Evolutionary conservation across 306 rosid species (phyloP), one percentile per base, ranked within the genome.

Genomic region (Begonia masoniana): DNA sequence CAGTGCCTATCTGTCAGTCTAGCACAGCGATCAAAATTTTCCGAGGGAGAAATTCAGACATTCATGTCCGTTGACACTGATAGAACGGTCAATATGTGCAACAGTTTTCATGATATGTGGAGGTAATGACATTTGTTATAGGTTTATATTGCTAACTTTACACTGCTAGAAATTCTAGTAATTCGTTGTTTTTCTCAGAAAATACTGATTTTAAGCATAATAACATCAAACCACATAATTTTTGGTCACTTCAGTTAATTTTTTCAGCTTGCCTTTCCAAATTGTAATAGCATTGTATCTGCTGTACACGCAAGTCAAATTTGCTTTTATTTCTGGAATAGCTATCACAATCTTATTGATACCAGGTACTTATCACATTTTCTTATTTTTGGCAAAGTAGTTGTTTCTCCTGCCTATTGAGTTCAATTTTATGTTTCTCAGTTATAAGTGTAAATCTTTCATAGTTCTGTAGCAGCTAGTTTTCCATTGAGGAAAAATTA

Each of bases 261-360:
- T 41, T 82, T 78, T 75, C 94, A 89, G 97, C 79, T 68, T 89
- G 78, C 97, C 97, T 67, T 81, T 89, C 50, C 97, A 89, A 85
- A 89, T 89, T 64, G 94, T 87, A 62, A 69, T 85, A 60, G 97
- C 97, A 47, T 69, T 89, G 70, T 89, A 65, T 69, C 95, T 89
- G 71, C 61, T 89, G 67, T 89, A 85, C 55, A 77, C 74, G 47
- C 95, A 89, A 82, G 97, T 89, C 77, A 82, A 83, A 68, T 85
- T 85, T 61, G 95, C 97, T 11, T 89, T 89, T 75, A 71, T 89
- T 60, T 76, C 95, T 65, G 97, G 97, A 50, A 56, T 82, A 71
- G 94, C 89, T 56, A 89, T 89, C 62, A 76, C 95, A 68, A 71
- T 91, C 51, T 68, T 77, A 62, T 57, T 91, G 74, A 85, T 91